Evolutionary conservation across 2,329 filamentous ascomycete genomes (phyloP).

Genomic region (Shiraia sp.): DNA sequence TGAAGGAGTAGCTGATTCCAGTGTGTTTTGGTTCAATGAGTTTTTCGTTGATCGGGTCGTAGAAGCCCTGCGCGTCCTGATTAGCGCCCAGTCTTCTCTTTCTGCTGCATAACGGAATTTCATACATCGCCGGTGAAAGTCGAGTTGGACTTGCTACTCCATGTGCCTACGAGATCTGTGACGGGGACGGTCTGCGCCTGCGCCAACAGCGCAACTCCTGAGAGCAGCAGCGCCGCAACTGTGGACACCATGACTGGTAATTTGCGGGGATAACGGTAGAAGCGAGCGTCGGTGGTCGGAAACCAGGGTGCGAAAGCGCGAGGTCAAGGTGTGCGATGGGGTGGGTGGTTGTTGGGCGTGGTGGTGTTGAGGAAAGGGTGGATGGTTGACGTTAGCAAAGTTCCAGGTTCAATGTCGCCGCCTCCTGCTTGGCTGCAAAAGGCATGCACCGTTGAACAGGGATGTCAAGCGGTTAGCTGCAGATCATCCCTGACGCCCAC

Average conservation of each 20-base stretch:
- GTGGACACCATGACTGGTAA: conserved; percentile 25
- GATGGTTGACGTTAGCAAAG: conserved; percentile 17
- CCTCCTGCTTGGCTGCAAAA: conserved; percentile 14
- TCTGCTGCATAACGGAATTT: conserved; percentile 18
- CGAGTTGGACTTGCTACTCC: conserved; percentile 71
- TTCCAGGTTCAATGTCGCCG: conserved; percentile 21
- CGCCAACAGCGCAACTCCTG: conserved; percentile 43
- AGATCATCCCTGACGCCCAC: conserved; percentile 18
- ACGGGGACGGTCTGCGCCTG: conserved; percentile 36
- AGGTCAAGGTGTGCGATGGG: conserved; percentile 2
- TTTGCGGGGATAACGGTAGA: background rate
- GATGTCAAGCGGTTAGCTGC: conserved; percentile 28
- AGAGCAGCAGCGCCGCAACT: conserved; percentile 35
- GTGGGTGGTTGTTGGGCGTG: conserved; percentile 5
- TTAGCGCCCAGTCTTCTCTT: conserved; percentile 12
- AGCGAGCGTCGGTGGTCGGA: conserved; percentile 14
- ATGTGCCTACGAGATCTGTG: conserved; percentile 66
- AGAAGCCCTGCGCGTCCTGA: conserved; percentile 61
- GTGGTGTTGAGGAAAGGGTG: conserved; percentile 3
- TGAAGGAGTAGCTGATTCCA: conserved; percentile 76
- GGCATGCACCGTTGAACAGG: conserved; percentile 21
- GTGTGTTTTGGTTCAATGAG: conserved; percentile 67
- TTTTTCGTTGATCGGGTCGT: conserved; percentile 67
- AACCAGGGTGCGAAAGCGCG: conserved; percentile 15
- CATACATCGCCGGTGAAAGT: conserved; percentile 70